phyloP scores from a whole-genome alignment of 2,329 filamentous ascomycete genomes.

The Cladosporium halotolerans region DNA sequence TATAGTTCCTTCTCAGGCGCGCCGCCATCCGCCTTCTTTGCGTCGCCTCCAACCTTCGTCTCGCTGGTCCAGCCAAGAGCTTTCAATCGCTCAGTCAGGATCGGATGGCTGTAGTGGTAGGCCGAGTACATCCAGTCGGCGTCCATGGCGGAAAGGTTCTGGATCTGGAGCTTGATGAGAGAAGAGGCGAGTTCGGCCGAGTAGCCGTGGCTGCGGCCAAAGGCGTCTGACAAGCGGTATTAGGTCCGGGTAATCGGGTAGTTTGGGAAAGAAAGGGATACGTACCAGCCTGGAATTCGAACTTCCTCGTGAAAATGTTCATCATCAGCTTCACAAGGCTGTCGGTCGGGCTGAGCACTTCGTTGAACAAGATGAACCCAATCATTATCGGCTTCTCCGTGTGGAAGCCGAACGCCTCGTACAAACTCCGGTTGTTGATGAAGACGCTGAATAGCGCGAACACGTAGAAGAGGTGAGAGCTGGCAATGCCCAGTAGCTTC shows the following conservation, averaged over 20 bases:
- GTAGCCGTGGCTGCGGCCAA: conserved; percentile 80
- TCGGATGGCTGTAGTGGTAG: conserved; percentile 98
- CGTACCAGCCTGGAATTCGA: conserved; percentile 87
- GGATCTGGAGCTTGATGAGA: conserved; percentile 94
- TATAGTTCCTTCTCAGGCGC: conserved; percentile 18
- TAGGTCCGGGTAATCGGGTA: conserved; percentile 15
- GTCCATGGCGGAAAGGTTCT: conserved; percentile 98
- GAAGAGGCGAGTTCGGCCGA: conserved; percentile 74
- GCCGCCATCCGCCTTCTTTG: conserved; percentile 12
- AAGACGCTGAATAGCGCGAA: conserved; percentile 96
- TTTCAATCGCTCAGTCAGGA: conserved; percentile 85
- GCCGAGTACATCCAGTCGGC: conserved; percentile 97
- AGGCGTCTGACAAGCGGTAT: conserved; percentile 54
- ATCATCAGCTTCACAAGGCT: conserved; percentile 90
- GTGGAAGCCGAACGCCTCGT: conserved; percentile 83
- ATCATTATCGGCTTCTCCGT: conserved; percentile 84
- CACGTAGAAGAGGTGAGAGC: conserved; percentile 93
- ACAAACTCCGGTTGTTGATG: conserved; percentile 89
- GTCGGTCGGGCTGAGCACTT: conserved; percentile 91
- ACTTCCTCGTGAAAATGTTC: conserved; percentile 90
- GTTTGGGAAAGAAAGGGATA: conserved; percentile 10
- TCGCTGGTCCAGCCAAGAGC: conserved; percentile 80
- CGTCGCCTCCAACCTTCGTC: conserved; percentile 47
- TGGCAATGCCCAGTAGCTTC: conserved; percentile 69
- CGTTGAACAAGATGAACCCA: conserved; percentile 94